These are phyloP conservation scores for Cyberlindnera nakhonratchasimensis DNA, from an alignment of 805 yeast species.

Conservation along the genomic window DNA sequence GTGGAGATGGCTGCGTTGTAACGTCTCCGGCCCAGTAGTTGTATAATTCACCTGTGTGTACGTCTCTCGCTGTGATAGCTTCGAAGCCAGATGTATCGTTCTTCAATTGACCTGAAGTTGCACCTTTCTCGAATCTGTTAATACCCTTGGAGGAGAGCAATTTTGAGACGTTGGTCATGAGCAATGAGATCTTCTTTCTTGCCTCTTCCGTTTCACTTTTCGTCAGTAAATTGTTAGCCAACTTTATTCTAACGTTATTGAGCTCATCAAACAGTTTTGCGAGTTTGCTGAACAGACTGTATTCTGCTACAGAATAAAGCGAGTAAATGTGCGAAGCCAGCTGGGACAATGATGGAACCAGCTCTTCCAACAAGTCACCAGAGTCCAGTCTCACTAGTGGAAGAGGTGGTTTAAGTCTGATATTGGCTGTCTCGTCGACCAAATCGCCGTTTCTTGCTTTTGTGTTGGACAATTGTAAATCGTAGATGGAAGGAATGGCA, in stretches of 20 bases:
- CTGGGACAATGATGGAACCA: slow-evolving; percentile 52
- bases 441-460: slow-evolving; percentile 31
- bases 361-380: slow-evolving; percentile 50
- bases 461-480: slow-evolving; percentile 30
- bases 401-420: slow-evolving; percentile 46
- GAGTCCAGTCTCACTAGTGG: slow-evolving; percentile 47
- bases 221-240: slow-evolving; percentile 50
- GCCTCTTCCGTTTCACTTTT: slow-evolving; percentile 47
- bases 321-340: slow-evolving; percentile 64
- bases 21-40: slow-evolving; percentile 30
- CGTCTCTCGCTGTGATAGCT: slow-evolving; percentile 63
- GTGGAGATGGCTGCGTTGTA: slow-evolving; percentile 42
- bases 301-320: slow-evolving; percentile 68
- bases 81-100: slow-evolving; percentile 63
- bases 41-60: slow-evolving; percentile 54
- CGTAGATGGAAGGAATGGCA: slow-evolving; percentile 35
- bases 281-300: slow-evolving; percentile 56
- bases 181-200: slow-evolving; percentile 46
- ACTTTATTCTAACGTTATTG: slow-evolving; percentile 54
- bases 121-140: slow-evolving; percentile 27
- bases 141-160: slow-evolving; percentile 46
- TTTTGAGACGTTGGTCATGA: slow-evolving; percentile 59
- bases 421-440: slow-evolving; percentile 22
- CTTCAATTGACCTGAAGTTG: slow-evolving; percentile 25
- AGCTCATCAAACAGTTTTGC: slow-evolving; percentile 50